These are phyloP conservation scores for Rhizoclosmatium hyalinum DNA, from an alignment of 371 early-diverging fungal species.

Conservation along the genomic window DNA sequence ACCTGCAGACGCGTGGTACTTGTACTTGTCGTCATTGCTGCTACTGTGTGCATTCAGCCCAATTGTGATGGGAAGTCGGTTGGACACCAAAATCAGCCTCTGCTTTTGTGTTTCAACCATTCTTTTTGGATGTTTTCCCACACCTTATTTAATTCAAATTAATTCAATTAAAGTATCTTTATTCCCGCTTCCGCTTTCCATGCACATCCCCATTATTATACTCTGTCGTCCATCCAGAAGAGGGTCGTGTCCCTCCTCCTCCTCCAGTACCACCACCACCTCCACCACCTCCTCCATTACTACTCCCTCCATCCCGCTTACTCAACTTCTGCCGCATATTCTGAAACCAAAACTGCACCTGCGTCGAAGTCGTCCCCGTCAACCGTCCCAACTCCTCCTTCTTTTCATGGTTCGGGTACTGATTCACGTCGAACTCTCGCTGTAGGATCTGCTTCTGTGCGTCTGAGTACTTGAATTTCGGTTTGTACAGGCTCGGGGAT, in stretches of 20 bases:
- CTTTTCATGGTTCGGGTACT: constrained; percentile 4
- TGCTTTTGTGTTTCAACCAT: background rate
- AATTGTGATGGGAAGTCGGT: constrained; percentile 98
- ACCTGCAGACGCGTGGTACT: constrained; percentile 15
- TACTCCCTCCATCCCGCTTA: background rate
- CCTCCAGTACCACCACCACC: background rate
- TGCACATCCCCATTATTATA: too few relatives aligned
- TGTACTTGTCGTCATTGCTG: constrained; percentile 75
- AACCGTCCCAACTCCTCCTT: constrained; percentile 16
- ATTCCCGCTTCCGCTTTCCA: too few relatives aligned
- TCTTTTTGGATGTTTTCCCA: too few relatives aligned
- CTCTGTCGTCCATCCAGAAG: too few relatives aligned
- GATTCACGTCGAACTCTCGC: constrained; percentile 21
- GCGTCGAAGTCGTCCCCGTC: constrained; percentile 22
- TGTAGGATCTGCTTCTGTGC: constrained; percentile 9
- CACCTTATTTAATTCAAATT: too few relatives aligned
- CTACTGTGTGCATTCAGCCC: constrained; percentile 97
- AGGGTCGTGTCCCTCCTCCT: background rate
- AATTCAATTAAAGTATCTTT: too few relatives aligned
- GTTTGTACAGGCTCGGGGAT: constrained; percentile 10
- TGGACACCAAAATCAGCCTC: constrained; percentile 97
- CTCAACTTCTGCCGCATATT: constrained; percentile 9
- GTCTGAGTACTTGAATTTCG: constrained; percentile 18
- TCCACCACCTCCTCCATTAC: background rate
- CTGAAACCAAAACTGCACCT: constrained; percentile 27